Conservation (phyloP, 306 rosid species). For the Hippophae tibetana region DNA sequence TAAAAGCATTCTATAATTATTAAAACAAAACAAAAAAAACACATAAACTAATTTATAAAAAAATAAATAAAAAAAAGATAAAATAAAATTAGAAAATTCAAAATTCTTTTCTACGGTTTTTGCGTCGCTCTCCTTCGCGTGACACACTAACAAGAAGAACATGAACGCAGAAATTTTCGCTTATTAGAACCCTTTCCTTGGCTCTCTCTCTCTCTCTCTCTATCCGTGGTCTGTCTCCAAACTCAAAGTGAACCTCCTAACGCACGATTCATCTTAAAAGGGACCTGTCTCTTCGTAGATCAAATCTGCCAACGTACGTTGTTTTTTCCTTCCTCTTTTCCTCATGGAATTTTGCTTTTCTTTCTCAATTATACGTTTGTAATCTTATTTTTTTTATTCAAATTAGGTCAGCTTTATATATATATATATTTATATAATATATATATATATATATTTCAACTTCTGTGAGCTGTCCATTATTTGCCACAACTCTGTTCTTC, state of each 20-base stretch:
- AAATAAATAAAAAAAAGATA: not conserved
- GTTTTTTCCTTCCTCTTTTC: not conserved
- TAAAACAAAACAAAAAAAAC: not conserved
- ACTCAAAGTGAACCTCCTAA: not conserved
- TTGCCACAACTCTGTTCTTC: constrained; percentile 3
- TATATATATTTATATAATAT: not conserved
- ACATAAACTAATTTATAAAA: not conserved
- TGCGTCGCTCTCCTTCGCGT: not conserved
- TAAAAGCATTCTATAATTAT: constrained; percentile 16
- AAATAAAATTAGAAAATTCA: not conserved
- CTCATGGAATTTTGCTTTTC: not conserved
- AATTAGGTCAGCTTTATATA: constrained; percentile 6
- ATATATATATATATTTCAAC: not conserved
- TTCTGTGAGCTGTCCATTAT: not conserved
- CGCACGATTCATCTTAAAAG: not conserved
- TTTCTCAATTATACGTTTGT: constrained; percentile 12
- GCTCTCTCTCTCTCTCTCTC: constrained; percentile 1
- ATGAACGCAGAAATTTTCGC: constrained; percentile 29
- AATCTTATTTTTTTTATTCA: constrained; percentile 8
- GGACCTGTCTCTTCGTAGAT: not conserved
- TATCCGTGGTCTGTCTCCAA: not conserved
- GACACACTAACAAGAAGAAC: constrained; percentile 16
- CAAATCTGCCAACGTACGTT: constrained; percentile 15
- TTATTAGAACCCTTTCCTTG: constrained; percentile 23
- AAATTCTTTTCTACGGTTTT: constrained; percentile 2